phyloP scores from a whole-genome alignment of 257 asterid species.

The Fraxinus quadrangulata region DNA sequence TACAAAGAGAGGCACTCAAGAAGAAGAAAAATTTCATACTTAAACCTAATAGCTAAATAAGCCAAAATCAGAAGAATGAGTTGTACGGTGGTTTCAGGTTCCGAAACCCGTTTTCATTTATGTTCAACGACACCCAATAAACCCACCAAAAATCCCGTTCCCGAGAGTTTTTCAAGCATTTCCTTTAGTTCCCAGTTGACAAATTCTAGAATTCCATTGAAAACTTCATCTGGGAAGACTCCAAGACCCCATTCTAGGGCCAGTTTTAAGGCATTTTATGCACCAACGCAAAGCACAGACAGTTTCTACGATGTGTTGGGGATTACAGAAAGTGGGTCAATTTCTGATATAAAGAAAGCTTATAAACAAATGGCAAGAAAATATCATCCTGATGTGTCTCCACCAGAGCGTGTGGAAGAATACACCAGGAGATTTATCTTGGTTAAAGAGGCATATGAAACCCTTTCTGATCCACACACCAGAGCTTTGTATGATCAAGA shows the following conservation, averaged over 20 bases:
- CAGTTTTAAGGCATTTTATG: not conserved
- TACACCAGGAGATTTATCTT: not conserved
- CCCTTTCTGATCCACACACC: not conserved
- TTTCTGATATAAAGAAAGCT: not conserved
- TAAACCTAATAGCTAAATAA: too few relatives aligned
- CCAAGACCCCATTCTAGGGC: too few relatives aligned
- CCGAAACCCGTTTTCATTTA: not conserved
- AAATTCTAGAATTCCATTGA: not conserved
- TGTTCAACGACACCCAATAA: not conserved
- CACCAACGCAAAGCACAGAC: not conserved
- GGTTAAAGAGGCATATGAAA: not conserved
- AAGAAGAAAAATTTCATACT: too few relatives aligned
- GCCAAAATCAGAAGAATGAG: not conserved
- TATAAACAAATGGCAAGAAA: not conserved
- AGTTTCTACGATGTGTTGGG: not conserved
- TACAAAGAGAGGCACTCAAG: too few relatives aligned
- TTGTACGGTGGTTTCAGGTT: not conserved
- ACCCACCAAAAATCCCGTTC: not conserved
- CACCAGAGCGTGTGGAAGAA: not conserved
- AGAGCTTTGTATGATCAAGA: not conserved
- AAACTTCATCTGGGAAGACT: not conserved
- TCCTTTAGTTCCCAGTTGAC: not conserved
- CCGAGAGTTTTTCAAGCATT: not conserved
- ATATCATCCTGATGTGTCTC: not conserved
- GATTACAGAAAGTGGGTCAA: not conserved